Percentiles rank a stretch among this genome's conserved stretches.
phyloP scores from a whole-genome alignment of 2,329 filamentous ascomycete species.

The Ophiocordyceps robertsii region DNA sequence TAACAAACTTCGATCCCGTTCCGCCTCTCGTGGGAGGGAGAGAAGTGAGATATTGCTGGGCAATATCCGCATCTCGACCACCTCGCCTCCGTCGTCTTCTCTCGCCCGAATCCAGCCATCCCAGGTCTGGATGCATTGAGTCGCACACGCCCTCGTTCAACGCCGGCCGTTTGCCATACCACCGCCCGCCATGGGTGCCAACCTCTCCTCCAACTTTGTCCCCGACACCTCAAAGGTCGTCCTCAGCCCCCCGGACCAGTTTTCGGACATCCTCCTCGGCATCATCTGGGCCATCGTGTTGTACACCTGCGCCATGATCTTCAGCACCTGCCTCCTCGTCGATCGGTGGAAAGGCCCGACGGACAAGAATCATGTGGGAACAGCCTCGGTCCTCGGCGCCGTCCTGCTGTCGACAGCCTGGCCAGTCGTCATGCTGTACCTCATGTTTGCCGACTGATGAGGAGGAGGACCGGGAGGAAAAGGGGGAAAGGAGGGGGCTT shows the following conservation, averaged over 20 bases:
- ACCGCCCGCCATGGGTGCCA: constrained; percentile 20
- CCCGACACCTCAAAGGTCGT: constrained; percentile 22
- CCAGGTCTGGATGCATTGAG: neutral
- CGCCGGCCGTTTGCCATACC: neutral
- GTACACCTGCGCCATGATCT: constrained; percentile 27
- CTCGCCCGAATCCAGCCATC: neutral
- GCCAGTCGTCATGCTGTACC: constrained; percentile 22
- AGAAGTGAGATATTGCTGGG: neutral
- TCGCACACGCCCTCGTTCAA: neutral
- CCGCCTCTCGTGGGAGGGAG: neutral
- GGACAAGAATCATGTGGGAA: constrained; percentile 17
- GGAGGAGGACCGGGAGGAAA: neutral
- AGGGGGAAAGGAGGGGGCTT: neutral
- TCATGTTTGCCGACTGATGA: constrained; percentile 10
- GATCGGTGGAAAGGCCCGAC: constrained; percentile 27
- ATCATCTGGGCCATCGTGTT: constrained; percentile 20
- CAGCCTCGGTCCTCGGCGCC: constrained; percentile 16
- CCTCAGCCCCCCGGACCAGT: constrained; percentile 17
- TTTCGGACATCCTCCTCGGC: constrained; percentile 17
- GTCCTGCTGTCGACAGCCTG: constrained; percentile 19
- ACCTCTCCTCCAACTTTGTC: constrained; percentile 23
- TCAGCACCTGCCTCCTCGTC: constrained; percentile 25
- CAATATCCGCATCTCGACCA: neutral
- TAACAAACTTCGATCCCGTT: neutral
- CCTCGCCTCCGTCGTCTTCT: neutral